These are phyloP conservation scores for Laguncularia racemosa DNA, from an alignment of 345 rosid species.

Conservation along the genomic window DNA sequence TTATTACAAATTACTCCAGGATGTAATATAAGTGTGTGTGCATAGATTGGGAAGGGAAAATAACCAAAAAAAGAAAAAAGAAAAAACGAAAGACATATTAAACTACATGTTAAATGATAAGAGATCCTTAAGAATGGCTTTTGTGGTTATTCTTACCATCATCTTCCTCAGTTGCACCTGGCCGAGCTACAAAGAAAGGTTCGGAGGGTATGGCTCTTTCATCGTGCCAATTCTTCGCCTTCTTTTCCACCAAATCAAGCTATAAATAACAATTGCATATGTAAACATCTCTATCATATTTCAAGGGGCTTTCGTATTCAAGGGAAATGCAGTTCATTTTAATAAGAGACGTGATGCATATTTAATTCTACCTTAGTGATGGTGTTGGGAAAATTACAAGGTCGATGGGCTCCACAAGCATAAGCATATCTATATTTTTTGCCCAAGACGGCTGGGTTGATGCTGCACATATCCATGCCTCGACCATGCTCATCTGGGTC, in stretches of 20 bases:
- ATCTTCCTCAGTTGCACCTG: slow-evolving; percentile 79
- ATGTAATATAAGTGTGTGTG: too few species aligned
- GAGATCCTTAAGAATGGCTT: too few species aligned
- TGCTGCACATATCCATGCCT: slow-evolving; percentile 97
- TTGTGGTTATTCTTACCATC: slow-evolving; percentile 47
- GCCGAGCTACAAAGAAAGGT: slow-evolving; percentile 84
- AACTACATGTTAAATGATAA: too few species aligned
- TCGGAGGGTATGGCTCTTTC: slow-evolving; percentile 86
- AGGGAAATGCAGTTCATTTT: too few species aligned
- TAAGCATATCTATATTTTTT: slow-evolving; percentile 71
- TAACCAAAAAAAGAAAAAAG: too few species aligned
- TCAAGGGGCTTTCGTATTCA: too few species aligned
- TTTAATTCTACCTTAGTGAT: slow-evolving; percentile 61
- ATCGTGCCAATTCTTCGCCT: slow-evolving; percentile 75
- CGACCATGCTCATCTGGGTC: slow-evolving; percentile 89
- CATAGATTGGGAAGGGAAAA: too few species aligned
- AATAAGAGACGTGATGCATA: too few species aligned
- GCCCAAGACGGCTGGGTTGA: slow-evolving; percentile 69
- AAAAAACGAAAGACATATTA: too few species aligned
- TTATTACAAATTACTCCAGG: too few species aligned
- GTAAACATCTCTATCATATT: too few species aligned
- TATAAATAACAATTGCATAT: slow-evolving; percentile 6
- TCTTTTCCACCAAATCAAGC: slow-evolving; percentile 69
- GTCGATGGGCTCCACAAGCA: slow-evolving; percentile 92
- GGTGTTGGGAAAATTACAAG: slow-evolving; percentile 94